Base-by-base conservation (phyloP, 257 asterid species). In the Ajuga chamaepitys region DNA sequence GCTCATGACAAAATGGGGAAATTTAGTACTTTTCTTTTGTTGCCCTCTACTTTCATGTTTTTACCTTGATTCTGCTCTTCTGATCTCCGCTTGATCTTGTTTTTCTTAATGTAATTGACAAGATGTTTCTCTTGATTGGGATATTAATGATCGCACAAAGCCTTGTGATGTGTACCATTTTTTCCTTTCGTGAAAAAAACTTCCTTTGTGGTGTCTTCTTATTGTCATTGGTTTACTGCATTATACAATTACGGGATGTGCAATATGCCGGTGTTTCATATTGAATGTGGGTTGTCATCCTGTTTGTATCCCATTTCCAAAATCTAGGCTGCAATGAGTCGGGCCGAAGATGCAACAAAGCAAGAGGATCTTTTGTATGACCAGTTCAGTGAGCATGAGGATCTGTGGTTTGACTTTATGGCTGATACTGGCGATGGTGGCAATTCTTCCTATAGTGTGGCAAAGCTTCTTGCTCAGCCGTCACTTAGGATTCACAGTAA, bases 391-490 rank as follows among this genome's bases (percentile, higher is more conserved):
- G 97, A 81, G 66, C 76, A 77, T 70, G 96, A 94, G 37, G 99
- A 91, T 73, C 59, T 94, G 54, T 94, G 99, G 99, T 94, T 94
- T 75, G 99, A 94, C 80, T 94, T 94, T 77, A 94, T 94, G 99
- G 97, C 97, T 52, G 99, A 94, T 77, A 94, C 99, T 11, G 99
- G 99, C 22, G 99, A 94, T 67, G 97, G 99, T 67, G 99, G 99
- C 50, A 94, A 94, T 81, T 85, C 99, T 70, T 82, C 97, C 8
- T 94, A 90, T 74, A 76, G 83, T 74, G 95, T 94, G 61, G 97
- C 97, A 14, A 82, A 84, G 46, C 96, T 94, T 75, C 95, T 94
- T 46, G 99, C 97, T 74, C 97, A 94, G 73, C 97, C 97, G 69
- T 82, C 82, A 17, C 67, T 94, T 72, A 75, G 80, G 71, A 75